Conservation (phyloP, 495 filamentous ascomycete genomes). For the Neurospora africana region DNA sequence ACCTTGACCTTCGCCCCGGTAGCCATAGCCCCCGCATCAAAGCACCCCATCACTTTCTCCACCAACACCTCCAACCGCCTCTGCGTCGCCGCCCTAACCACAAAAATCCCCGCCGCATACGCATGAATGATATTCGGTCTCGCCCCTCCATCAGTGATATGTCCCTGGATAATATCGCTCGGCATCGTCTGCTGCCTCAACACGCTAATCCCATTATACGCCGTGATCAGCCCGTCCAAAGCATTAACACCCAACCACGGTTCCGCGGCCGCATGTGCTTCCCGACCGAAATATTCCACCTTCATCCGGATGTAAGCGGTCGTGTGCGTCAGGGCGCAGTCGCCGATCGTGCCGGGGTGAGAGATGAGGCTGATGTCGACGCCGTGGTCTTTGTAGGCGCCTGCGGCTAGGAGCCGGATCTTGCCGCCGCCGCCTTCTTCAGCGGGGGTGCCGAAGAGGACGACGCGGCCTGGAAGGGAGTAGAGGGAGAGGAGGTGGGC, state of each 20-base stretch:
- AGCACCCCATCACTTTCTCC: constrained; percentile 44
- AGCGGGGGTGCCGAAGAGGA: constrained; percentile 59
- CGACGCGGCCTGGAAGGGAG: constrained; percentile 43
- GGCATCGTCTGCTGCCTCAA: constrained; percentile 56
- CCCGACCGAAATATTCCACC: constrained; percentile 41
- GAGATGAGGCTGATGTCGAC: constrained; percentile 59
- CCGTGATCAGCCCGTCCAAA: constrained; percentile 48
- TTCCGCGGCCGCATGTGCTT: constrained; percentile 47
- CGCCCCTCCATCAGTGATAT: constrained; percentile 48
- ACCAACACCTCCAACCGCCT: constrained; percentile 37
- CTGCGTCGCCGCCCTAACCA: constrained; percentile 39
- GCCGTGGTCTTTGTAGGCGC: constrained; percentile 45
- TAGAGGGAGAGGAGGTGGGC: constrained; percentile 37
- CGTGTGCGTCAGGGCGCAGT: constrained; percentile 37
- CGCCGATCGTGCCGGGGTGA: constrained; percentile 38
- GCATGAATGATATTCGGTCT: constrained; percentile 54
- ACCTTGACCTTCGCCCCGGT: constrained; percentile 47
- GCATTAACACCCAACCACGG: constrained; percentile 58
- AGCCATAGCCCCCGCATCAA: constrained; percentile 49
- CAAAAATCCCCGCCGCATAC: constrained; percentile 42
- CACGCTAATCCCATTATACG: constrained; percentile 52
- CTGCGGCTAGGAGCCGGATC: constrained; percentile 50
- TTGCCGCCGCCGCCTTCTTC: constrained; percentile 59
- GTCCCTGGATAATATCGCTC: constrained; percentile 47
- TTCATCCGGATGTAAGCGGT: constrained; percentile 38